Evolutionary conservation across 73 alveolate species (phyloP), one percentile per base, ranked within the genome.

Genomic region (Strombidium stylifer): DNA sequence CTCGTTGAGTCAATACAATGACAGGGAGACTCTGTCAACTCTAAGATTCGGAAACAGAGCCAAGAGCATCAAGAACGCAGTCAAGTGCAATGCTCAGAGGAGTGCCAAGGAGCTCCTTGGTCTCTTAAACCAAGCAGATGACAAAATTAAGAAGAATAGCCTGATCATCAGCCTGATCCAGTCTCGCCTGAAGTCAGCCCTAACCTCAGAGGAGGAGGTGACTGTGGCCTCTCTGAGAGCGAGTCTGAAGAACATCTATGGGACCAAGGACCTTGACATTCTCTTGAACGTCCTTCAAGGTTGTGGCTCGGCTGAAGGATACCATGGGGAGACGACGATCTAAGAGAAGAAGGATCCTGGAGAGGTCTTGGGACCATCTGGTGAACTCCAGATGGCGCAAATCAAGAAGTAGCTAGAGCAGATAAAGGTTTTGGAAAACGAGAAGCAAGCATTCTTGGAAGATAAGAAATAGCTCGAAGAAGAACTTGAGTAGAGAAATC

Each of bases 21-120:
- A 86, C 52, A 50, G 82, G 49, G 99, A 95, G 78, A 93, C 98
- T 19, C 68, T 95, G 20, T 80, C 96, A 20, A 93, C 98, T 30
- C 52, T 95, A 21, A 70, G 97, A 40, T 95, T 95, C 69, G 98
- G 98, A 15, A 87, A 83, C 45, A 79, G 99, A 49, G 99, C 99
- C 12, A 95, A 95, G 70, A 72, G 69, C 70, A 91, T 95, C 52
- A 95, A 93, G 66, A 95, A 94, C 64, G 70, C 82, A 56, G 94
- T 92, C 19, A 57, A 68, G 8, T 84, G 80, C 0, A 90, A 90
- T 55, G 76, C 84, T 48, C 92, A 86, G 46, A 59, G 86, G 19
- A 67, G 90, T 0, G 89, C 89, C 20, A 71, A 83, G 36, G 97
- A 90, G 51, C 56, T 90, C 6, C 55, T 81, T 47, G 44, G 70